Base-by-base conservation (phyloP, 2,329 filamentous ascomycete genomes). In the Xylaria sp. region DNA sequence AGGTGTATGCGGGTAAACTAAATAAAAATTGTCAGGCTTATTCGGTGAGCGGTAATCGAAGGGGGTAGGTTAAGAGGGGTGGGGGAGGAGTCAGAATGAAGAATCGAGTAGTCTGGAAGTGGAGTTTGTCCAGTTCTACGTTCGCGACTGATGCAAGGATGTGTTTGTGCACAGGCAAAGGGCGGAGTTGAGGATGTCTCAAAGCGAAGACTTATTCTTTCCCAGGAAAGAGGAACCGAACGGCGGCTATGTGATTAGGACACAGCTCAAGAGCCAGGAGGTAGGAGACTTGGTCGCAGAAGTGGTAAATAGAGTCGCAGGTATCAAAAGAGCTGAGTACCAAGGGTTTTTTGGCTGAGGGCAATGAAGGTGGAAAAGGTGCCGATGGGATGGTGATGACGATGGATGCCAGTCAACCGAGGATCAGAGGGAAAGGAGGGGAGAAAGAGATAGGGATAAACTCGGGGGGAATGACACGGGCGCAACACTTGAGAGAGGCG, bases 1-100 rank as follows among this genome's bases (percentile, higher is more conserved):
- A 35, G 18, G 62, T 9, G 18, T 32, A 3, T 53, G 23, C 35
- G 42, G 40, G 32, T 2, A 18, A 16, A 32, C 55, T 64, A 21
- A 29, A 37, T 5, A 21, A n/a, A 40, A 58, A 25, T 61, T 16
- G 50, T 58, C n/a, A 67, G 42, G 3, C 48, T 58, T 21, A n/a
- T 25, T 25, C 16, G 18, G 27, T 3, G 42, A 9, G 40, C 18
- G 37, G 6, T 5, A 13, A 9, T 18, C 1, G 44, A 2, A 62
- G 8, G 13, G 2, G 3, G 29, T 21, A 37, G 12, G 10, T 9
- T 21, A 9, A 42, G 37, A 57, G 21, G 40, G 32, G 48, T 32
- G 54, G 1, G 50, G 23, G 42, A 25, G 16, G n/a, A 6, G 13
- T 3, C 3, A 42, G 16, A 48, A 57, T 10, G 12, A 25, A 18